phyloP scores from a whole-genome alignment of 768 basidiomycete species.

The Rickenella mellea region DNA sequence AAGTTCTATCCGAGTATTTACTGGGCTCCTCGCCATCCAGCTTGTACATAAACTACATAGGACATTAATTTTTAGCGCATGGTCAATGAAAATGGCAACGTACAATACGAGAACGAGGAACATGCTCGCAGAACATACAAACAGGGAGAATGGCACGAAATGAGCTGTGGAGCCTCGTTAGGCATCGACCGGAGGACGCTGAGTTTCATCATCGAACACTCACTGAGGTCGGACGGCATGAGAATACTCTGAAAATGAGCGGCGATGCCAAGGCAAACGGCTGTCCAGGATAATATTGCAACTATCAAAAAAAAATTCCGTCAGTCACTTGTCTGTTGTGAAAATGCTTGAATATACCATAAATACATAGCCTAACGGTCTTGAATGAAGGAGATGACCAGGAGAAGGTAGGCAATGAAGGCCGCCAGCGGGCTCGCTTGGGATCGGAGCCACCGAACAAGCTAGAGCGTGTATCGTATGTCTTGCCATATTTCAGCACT shows the following conservation, averaged over 20 bases:
- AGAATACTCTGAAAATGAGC: conserved; percentile 67
- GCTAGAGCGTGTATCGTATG: too few relatives aligned
- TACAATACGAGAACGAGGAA: conserved; percentile 61
- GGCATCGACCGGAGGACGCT: background rate
- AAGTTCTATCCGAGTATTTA: conserved; percentile 70
- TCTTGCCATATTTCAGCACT: too few relatives aligned
- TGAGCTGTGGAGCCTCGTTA: conserved; percentile 41
- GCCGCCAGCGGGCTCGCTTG: conserved; percentile 18
- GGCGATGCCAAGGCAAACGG: conserved; percentile 73
- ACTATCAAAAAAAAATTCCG: conserved; percentile 25
- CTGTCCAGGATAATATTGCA: conserved; percentile 61
- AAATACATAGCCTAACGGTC: conserved; percentile 55
- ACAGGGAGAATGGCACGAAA: conserved; percentile 80
- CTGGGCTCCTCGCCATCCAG: conserved; percentile 60
- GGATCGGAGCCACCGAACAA: too few relatives aligned
- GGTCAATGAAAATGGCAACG: conserved; percentile 16
- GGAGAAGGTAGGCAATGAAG: conserved; percentile 11
- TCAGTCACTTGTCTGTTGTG: background rate
- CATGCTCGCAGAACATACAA: conserved; percentile 64
- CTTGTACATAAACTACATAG: too few relatives aligned
- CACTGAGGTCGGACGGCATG: conserved; percentile 73
- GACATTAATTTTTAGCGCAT: conserved; percentile 1
- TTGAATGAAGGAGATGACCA: conserved; percentile 69
- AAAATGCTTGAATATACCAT: conserved; percentile 34
- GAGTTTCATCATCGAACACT: conserved; percentile 15